Conservation (phyloP, 2,329 filamentous ascomycete species). For the Beauveria asiatica region DNA sequence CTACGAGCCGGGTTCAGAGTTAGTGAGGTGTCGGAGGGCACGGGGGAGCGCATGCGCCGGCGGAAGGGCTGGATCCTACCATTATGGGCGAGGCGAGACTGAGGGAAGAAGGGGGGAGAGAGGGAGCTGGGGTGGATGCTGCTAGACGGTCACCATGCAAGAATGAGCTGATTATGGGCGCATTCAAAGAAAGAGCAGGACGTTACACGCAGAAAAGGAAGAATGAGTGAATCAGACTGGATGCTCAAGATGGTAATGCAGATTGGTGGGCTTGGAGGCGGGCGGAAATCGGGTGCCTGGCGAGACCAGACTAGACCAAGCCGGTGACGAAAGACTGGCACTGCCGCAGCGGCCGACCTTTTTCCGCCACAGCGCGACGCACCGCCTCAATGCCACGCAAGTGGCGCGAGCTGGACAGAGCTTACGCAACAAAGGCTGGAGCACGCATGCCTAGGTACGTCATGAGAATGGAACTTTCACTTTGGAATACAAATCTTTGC, state of each 20-base stretch:
- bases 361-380: slow-evolving; percentile 7
- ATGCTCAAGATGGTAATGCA: slow-evolving; percentile 2
- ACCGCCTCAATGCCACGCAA: slow-evolving; percentile 12
- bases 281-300: slow-evolving; percentile 10
- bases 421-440: slow-evolving; percentile 4
- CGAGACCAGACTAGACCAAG: background rate
- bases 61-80: slow-evolving; percentile 4
- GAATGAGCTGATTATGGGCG: background rate
- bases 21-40: background rate
- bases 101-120: slow-evolving; percentile 2
- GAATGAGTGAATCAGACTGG: background rate
- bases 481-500: background rate
- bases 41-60: background rate
- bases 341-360: slow-evolving; percentile 3
- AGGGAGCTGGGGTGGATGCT: background rate
- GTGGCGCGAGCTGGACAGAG: slow-evolving; percentile 5
- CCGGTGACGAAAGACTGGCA: slow-evolving; percentile 9
- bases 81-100: slow-evolving; percentile 5
- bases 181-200: background rate
- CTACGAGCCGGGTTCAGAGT: slow-evolving; percentile 15
- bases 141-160: slow-evolving; percentile 3
- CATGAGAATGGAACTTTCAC: background rate
- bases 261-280: slow-evolving; percentile 8
- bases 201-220: background rate
- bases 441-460: background rate